phyloP scores from a whole-genome alignment of 768 basidiomycete species.

The Lactarius psammicola region DNA sequence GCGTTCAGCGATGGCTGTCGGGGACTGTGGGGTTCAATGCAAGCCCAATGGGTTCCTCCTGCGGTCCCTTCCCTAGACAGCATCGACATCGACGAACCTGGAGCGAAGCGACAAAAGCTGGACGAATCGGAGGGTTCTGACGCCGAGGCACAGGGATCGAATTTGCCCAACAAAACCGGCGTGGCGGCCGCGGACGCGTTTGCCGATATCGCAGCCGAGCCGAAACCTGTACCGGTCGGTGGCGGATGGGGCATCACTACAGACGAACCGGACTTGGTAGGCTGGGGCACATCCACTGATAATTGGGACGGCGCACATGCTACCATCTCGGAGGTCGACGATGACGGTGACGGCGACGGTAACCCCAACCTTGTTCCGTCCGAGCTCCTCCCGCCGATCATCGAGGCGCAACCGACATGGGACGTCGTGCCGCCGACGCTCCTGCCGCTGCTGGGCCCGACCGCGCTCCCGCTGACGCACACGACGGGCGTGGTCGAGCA shows the following conservation, averaged over 20 bases:
- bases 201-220: not conserved
- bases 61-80: slow-evolving; percentile 12
- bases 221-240: not conserved
- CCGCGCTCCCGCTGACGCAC: slow-evolving; percentile 58
- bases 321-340: not conserved
- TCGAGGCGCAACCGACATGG: slow-evolving; percentile 21
- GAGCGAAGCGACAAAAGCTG: slow-evolving; percentile 32
- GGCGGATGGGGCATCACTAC: slow-evolving; percentile 9
- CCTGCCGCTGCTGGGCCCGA: slow-evolving; percentile 51
- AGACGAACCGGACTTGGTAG: not conserved
- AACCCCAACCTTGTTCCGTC: not conserved
- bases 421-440: slow-evolving; percentile 31
- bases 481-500: slow-evolving; percentile 63
- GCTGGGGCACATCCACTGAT: slow-evolving; percentile 21
- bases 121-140: slow-evolving; percentile 9
- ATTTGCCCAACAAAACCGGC: not conserved
- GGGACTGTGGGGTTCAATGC: slow-evolving; percentile 46
- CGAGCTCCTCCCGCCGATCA: slow-evolving; percentile 3
- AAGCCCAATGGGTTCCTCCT: slow-evolving; percentile 16
- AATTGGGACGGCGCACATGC: not conserved
- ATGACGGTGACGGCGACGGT: not conserved
- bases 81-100: slow-evolving; percentile 25
- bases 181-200: not conserved
- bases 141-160: not conserved
- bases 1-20: slow-evolving; percentile 50